Base-by-base conservation (phyloP, 257 asterid species). In the Cynanchum wilfordii region DNA sequence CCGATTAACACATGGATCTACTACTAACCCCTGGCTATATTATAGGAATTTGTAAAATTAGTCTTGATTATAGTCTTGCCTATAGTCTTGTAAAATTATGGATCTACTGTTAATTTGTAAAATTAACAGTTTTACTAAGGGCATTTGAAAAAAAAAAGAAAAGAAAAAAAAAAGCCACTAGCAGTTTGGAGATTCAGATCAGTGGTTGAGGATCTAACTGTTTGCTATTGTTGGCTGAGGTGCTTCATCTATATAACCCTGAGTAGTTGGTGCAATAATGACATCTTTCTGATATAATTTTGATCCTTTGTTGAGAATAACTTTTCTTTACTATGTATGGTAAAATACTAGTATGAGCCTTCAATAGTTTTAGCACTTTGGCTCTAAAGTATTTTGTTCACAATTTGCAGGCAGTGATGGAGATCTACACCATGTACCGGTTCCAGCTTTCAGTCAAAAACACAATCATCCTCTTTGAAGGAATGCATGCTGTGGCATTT, bases 391-490 rank as follows among this genome's bases (percentile, higher is more conserved):
- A 36, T 15, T 57, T 4, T 42, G 64, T 29, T 66, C 71, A 42
- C 30, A 17, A 75, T 59, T 76, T 76, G 82, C 94, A 92, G 98
- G 99, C 98, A 15, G 67, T 89, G 58, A 83, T 89, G 97, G 98
- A 92, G 89, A 89, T 95, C 84, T 92, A 95, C 81, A 88, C 79
- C 84, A 86, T 90, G 96, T 86, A 84, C 78, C 82, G 91, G 79
- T 66, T 87, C 71, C 91, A 89, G 71, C 85, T 95, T 56, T 89
- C 96, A 7, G 88, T 80, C 30, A 72, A 83, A 73, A 87, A 92
- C 84, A 83, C 89, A 2, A 42, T 90, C 42, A 76, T 86, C 86
- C 90, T 95, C 79, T 95, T 89, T 44, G 96, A 92, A 17, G 89
- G 94, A 2, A 88, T 87, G 76, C 98, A 89, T 75, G 83, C 83